Conservation (phyloP, 371 early-diverging fungal genomes). For the Mucor ambiguus region DNA sequence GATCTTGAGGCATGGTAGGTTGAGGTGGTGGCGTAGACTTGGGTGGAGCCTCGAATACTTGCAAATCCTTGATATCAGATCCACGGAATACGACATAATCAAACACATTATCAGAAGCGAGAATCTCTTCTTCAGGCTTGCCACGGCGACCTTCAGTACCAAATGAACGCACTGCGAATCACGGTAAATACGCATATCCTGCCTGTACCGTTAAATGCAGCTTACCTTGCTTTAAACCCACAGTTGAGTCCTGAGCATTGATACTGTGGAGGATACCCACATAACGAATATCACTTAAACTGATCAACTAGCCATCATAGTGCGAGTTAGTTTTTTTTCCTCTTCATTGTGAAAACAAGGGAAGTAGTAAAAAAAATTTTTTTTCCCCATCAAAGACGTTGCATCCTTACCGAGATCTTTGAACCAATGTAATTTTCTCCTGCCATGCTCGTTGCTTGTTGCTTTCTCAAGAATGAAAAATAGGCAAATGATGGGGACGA, state of each 20-base stretch:
- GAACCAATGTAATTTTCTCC: conserved; percentile 73
- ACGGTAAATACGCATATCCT: background rate
- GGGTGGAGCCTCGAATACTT: conserved; percentile 79
- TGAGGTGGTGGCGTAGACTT: conserved; percentile 55
- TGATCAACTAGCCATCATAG: conserved; percentile 62
- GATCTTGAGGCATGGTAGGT: conserved; percentile 78
- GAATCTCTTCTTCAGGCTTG: conserved; percentile 83
- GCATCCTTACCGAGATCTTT: conserved; percentile 60
- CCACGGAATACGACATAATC: conserved; percentile 93
- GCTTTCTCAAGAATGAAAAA: background rate
- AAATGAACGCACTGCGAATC: conserved; percentile 70
- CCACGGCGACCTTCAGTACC: conserved; percentile 86
- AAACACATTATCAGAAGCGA: conserved; percentile 81
- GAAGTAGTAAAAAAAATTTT: background rate
- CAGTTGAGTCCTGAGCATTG: conserved; percentile 86
- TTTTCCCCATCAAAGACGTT: background rate
- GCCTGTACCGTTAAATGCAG: too few species aligned
- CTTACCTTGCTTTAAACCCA: conserved; percentile 87
- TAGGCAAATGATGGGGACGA: background rate
- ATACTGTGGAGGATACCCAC: conserved; percentile 88
- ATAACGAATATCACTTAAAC: conserved; percentile 91
- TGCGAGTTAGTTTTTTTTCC: background rate
- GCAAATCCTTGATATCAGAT: conserved; percentile 91
- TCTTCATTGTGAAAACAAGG: background rate
- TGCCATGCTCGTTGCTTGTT: conserved; percentile 45